Evolutionary conservation across 2,329 filamentous ascomycete species (phyloP).

Genomic region (Fusarium pininemorale): DNA sequence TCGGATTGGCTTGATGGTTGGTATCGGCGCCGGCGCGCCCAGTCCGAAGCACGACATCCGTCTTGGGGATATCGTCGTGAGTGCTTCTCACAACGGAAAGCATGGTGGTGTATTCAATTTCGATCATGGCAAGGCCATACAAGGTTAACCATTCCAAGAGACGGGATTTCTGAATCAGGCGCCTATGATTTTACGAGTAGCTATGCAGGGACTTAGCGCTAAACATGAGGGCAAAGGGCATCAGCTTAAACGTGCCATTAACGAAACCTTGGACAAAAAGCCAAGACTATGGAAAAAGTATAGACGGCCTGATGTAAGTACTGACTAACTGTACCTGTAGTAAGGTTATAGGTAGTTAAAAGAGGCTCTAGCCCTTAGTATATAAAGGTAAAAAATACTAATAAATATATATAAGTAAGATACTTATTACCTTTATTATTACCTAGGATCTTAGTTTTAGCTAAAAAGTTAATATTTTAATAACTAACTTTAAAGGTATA

Average conservation of each 20-base stretch:
- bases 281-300: background rate
- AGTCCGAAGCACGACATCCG: constrained; percentile 45
- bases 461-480: too few relatives aligned
- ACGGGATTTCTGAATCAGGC: background rate
- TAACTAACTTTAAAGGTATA: too few relatives aligned
- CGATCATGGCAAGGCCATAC: constrained; percentile 32
- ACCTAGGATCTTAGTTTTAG: too few relatives aligned
- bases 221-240: accelerated
- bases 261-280: background rate
- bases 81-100: background rate
- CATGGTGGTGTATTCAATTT: constrained; percentile 33
- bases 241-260: background rate
- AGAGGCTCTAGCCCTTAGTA: too few relatives aligned
- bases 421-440: too few relatives aligned
- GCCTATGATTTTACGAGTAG: background rate
- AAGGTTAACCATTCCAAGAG: background rate
- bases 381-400: too few relatives aligned
- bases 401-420: too few relatives aligned
- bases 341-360: too few relatives aligned
- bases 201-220: background rate
- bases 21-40: constrained; percentile 44
- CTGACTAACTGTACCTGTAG: too few relatives aligned
- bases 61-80: constrained; percentile 36
- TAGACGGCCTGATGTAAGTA: background rate
- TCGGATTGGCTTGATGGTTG: constrained; percentile 33